Percentiles rank a stretch among this genome's conserved stretches.
Conservation (phyloP, 495 filamentous ascomycete genomes). For the Hypoxylon fuscum region DNA sequence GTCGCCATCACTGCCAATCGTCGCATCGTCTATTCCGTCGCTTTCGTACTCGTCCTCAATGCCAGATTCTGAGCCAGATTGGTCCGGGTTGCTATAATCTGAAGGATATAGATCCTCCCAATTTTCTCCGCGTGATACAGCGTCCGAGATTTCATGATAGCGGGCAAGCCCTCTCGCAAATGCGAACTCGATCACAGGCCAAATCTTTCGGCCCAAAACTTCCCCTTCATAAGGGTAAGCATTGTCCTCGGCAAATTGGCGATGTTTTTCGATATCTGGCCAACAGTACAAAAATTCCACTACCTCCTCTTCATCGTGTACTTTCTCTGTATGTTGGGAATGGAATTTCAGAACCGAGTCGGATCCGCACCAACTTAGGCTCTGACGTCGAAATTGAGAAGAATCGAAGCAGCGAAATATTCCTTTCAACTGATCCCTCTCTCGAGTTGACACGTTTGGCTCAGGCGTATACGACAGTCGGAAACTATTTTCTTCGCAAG, state of each 20-base stretch:
- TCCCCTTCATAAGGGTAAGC: too few species aligned
- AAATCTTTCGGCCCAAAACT: conserved; percentile 27
- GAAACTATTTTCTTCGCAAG: too few species aligned
- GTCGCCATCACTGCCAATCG: conserved; percentile 20
- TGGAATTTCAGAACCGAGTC: conserved; percentile 30
- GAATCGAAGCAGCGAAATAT: conserved; percentile 21
- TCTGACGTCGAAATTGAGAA: not conserved
- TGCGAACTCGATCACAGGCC: conserved; percentile 42
- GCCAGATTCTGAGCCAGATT: conserved; percentile 8
- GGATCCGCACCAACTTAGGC: conserved; percentile 44
- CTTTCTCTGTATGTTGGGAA: conserved; percentile 21
- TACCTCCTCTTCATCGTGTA: conserved; percentile 3
- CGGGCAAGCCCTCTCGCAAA: not conserved
- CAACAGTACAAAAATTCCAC: conserved; percentile 45
- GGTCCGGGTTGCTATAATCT: too few species aligned
- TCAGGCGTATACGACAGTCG: too few species aligned
- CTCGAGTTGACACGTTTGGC: too few species aligned
- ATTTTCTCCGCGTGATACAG: not conserved
- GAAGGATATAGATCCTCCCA: not conserved
- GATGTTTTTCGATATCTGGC: conserved; percentile 40
- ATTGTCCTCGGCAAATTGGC: conserved; percentile 16
- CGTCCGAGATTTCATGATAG: conserved; percentile 15
- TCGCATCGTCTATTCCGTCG: conserved; percentile 39
- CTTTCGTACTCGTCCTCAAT: conserved; percentile 36
- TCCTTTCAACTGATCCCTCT: conserved; percentile 13